phyloP scores from a whole-genome alignment of 805 yeast genomes.

The Candida pseudoglaebosa region DNA sequence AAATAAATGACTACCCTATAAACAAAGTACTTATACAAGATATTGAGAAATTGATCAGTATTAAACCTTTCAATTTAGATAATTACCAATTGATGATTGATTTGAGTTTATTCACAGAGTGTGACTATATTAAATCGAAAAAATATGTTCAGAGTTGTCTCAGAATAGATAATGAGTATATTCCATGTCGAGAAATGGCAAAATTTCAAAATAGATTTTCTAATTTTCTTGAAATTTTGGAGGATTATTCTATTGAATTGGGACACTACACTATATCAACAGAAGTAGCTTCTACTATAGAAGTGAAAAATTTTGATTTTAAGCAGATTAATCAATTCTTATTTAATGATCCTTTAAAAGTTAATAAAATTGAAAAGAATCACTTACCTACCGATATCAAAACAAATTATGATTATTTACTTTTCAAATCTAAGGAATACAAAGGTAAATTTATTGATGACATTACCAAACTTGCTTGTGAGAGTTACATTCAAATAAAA shows the following conservation, averaged over 20 bases:
- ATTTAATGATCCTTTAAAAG: slow-evolving; percentile 23
- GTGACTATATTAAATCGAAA: slow-evolving; percentile 50
- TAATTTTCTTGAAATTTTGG: slow-evolving; percentile 34
- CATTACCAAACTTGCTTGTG: slow-evolving; percentile 38
- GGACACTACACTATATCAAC: slow-evolving; percentile 22
- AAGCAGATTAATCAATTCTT: slow-evolving; percentile 19
- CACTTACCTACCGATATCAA: slow-evolving; percentile 29
- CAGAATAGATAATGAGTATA: slow-evolving; percentile 70
- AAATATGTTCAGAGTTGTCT: slow-evolving; percentile 62
- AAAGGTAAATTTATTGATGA: slow-evolving; percentile 24
- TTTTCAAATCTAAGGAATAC: slow-evolving; percentile 26
- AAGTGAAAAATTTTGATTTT: slow-evolving; percentile 19
- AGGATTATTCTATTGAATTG: slow-evolving; percentile 40
- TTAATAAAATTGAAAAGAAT: slow-evolving; percentile 23
- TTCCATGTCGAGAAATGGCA: slow-evolving; percentile 52
- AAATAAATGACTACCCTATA: slow-evolving; percentile 6
- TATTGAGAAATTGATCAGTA: slow-evolving; percentile 22
- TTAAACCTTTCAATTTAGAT: slow-evolving; percentile 24
- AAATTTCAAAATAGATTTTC: slow-evolving; percentile 49
- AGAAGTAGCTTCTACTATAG: slow-evolving; percentile 23
- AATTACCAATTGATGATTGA: slow-evolving; percentile 24
- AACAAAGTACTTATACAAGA: slow-evolving; percentile 20
- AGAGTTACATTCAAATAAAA: slow-evolving; percentile 28
- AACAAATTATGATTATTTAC: slow-evolving; percentile 41
- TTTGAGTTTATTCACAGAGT: slow-evolving; percentile 44